A percentile compares a stretch with the other conserved stretches of the same genome.
Evolutionary conservation across 768 basidiomycete genomes (phyloP).

Genomic region (Collybiopsis luxurians): DNA sequence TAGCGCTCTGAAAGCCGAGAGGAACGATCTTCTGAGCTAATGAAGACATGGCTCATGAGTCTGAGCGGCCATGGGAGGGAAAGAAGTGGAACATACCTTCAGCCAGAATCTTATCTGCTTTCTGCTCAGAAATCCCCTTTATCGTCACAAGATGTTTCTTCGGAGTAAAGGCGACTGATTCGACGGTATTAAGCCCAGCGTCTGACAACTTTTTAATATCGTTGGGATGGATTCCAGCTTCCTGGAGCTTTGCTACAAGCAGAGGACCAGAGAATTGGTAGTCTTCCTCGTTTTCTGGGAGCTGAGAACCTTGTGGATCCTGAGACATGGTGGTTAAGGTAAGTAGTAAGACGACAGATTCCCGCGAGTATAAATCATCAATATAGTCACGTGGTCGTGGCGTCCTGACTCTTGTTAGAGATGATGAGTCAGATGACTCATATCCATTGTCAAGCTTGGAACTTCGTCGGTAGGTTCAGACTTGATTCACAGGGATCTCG

Average conservation of each 20-base stretch:
- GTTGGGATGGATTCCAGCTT: slow-evolving; percentile 83
- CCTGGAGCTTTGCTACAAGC: slow-evolving; percentile 80
- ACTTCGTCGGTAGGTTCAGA: no score
- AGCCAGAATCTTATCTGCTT: slow-evolving; percentile 92
- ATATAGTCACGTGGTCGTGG: slow-evolving; percentile 7
- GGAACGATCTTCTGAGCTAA: slow-evolving; percentile 94
- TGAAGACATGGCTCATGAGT: slow-evolving; percentile 13
- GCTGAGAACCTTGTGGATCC: slow-evolving; percentile 42
- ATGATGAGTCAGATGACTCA: no score
- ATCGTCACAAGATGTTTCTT: slow-evolving; percentile 89
- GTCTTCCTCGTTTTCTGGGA: slow-evolving; percentile 45
- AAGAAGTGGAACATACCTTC: slow-evolving; percentile 68
- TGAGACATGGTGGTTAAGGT: slow-evolving; percentile 49
- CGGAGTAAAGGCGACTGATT: slow-evolving; percentile 94
- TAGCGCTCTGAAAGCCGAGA: slow-evolving; percentile 96
- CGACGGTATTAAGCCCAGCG: slow-evolving; percentile 90
- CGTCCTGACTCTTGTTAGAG: no score
- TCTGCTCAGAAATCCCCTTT: slow-evolving; percentile 95
- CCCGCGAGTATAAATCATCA: not conserved
- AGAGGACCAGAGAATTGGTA: slow-evolving; percentile 73
- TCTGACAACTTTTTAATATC: slow-evolving; percentile 96
- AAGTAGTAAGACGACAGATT: not conserved
- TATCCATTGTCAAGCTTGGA: no score
- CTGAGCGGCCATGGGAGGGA: not conserved
- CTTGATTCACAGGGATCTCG: no score